Percentiles rank a stretch among this genome's conserved stretches.
These are phyloP conservation scores for Heterococcus sp. DNA, from an alignment of 108 stramenopile genomes.

Conservation along the genomic window DNA sequence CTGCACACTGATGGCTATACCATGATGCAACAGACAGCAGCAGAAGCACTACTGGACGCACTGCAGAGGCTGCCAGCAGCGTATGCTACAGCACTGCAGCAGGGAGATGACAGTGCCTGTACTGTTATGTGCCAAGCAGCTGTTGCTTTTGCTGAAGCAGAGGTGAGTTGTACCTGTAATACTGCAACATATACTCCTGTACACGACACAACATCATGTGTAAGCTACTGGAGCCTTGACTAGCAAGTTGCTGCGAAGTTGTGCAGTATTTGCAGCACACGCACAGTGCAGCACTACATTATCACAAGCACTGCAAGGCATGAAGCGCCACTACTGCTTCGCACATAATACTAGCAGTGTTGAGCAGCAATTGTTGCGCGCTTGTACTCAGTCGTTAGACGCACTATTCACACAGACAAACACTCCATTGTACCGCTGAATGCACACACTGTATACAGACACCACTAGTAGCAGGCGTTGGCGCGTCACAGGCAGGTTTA, in stretches of 20 bases:
- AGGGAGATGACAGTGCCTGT: background rate
- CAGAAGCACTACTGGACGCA: background rate
- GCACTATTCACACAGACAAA: background rate
- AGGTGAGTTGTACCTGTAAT: background rate
- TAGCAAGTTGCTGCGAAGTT: too few relatives aligned
- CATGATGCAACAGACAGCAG: background rate
- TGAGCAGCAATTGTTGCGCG: background rate
- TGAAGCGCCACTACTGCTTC: background rate
- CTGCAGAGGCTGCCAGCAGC: background rate
- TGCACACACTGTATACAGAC: background rate
- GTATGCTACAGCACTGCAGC: background rate
- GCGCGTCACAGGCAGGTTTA: background rate
- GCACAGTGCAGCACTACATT: too few relatives aligned
- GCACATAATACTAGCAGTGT: background rate
- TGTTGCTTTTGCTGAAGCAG: background rate
- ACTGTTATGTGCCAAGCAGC: background rate
- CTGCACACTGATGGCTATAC: too few relatives aligned
- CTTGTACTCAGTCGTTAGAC: background rate
- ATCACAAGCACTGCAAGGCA: too few relatives aligned
- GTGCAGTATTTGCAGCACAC: too few relatives aligned
- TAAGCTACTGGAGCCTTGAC: too few relatives aligned
- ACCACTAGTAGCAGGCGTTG: background rate
- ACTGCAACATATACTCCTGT: background rate
- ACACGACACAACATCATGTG: background rate
- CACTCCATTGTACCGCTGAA: background rate